These are phyloP conservation scores for Beauveria rudraprayagi DNA, from an alignment of 2,329 filamentous ascomycete species.

Conservation along the genomic window DNA sequence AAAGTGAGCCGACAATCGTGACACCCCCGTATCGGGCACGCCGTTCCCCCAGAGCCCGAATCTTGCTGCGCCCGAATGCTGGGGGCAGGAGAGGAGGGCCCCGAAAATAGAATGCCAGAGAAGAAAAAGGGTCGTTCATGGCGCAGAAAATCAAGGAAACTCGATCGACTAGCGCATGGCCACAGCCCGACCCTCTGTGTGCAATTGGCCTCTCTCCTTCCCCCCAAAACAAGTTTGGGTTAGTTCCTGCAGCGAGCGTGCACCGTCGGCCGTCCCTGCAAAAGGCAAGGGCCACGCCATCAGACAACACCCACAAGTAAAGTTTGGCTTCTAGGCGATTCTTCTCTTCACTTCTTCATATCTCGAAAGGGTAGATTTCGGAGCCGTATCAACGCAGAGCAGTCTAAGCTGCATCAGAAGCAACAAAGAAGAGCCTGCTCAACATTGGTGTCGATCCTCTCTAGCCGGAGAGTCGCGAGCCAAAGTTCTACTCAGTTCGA, in stretches of 20 bases:
- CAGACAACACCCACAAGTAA: neutral
- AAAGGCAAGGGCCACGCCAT: neutral
- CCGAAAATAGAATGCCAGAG: neutral
- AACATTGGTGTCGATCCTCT: neutral
- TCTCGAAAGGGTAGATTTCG: neutral
- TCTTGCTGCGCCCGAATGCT: neutral
- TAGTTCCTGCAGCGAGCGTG: slow-evolving; percentile 1
- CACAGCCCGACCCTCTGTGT: neutral
- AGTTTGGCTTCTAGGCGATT: neutral
- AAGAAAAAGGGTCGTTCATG: neutral
- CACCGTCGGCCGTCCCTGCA: neutral
- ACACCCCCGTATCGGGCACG: neutral
- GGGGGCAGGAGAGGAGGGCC: neutral
- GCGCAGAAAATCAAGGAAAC: slow-evolving; percentile 4
- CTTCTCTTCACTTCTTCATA: neutral
- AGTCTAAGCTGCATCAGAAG: neutral
- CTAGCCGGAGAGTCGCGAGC: neutral
- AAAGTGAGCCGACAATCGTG: neutral
- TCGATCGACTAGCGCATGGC: slow-evolving; percentile 4
- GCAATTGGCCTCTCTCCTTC: too few relatives aligned
- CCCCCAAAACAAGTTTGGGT: neutral
- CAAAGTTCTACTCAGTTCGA: neutral
- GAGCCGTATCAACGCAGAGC: neutral
- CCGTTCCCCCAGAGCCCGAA: neutral
- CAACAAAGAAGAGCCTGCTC: neutral